Evolutionary conservation across 352 stramenopile species (phyloP).

Genomic region (Pythium chondricola): DNA sequence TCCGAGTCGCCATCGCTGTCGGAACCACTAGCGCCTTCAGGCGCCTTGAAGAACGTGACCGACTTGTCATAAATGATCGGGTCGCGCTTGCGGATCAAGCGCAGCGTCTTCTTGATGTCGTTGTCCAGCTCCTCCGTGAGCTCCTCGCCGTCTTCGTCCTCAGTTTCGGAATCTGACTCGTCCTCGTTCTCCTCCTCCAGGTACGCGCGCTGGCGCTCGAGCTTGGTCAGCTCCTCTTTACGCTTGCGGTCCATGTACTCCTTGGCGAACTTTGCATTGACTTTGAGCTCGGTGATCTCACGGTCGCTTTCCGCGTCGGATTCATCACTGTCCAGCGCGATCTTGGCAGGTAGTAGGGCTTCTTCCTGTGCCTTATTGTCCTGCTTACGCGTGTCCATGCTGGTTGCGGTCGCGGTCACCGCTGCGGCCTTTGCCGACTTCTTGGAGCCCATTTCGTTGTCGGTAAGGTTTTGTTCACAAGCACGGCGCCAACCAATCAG

Average conservation of each 20-base stretch:
- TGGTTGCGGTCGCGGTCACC: background rate
- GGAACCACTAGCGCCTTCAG: too few relatives aligned
- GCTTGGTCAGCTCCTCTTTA: constrained; percentile 66
- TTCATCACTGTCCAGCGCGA: constrained; percentile 7
- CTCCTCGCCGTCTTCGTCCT: constrained; percentile 81
- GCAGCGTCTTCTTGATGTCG: constrained; percentile 81
- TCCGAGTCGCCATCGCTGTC: constrained; percentile 19
- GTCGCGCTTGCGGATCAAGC: constrained; percentile 89
- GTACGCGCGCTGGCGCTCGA: constrained; percentile 38
- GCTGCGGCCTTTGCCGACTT: background rate
- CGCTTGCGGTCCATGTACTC: constrained; percentile 70
- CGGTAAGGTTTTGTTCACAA: background rate
- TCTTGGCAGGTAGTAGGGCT: constrained; percentile 1
- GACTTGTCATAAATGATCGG: constrained; percentile 90
- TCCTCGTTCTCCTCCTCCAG: constrained; percentile 43
- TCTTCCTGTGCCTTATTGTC: constrained; percentile 3
- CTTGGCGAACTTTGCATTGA: constrained; percentile 77
- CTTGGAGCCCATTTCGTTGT: constrained; percentile 4
- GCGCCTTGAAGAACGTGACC: constrained; percentile 84
- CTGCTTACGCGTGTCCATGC: background rate
- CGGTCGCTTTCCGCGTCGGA: constrained; percentile 10
- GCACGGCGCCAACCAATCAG: constrained; percentile 17
- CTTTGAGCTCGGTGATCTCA: constrained; percentile 40
- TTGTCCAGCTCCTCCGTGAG: constrained; percentile 64
- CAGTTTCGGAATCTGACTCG: constrained; percentile 71